Evolutionary conservation across 495 filamentous ascomycete species (phyloP).

Genomic region (Penicillium odoratum): DNA sequence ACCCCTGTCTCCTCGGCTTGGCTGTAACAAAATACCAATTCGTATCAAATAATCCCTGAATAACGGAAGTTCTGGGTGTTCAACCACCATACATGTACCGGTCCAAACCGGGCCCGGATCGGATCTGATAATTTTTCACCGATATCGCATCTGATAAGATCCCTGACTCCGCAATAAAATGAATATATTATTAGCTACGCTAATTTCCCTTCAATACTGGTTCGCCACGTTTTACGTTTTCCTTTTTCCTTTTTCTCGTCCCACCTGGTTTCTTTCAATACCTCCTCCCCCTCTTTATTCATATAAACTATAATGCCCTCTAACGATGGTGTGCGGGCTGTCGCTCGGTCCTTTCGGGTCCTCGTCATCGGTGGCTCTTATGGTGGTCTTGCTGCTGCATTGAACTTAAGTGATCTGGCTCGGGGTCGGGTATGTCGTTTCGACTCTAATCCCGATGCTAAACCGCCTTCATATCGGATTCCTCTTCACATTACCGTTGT

Average conservation of each 20-base stretch:
- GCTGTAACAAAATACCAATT: neutral
- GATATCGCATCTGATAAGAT: slow-evolving; percentile 28
- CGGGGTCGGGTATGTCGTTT: slow-evolving; percentile 43
- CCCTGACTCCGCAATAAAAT: neutral
- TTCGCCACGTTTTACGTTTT: neutral
- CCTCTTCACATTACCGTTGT: slow-evolving; percentile 64
- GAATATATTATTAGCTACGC: slow-evolving; percentile 4
- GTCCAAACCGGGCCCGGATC: slow-evolving; percentile 3
- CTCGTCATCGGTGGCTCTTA: slow-evolving; percentile 66
- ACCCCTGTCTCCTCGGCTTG: neutral
- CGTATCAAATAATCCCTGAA: neutral
- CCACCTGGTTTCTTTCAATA: neutral
- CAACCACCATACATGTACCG: neutral
- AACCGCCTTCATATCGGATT: slow-evolving; percentile 35
- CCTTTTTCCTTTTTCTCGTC: neutral
- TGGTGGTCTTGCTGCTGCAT: slow-evolving; percentile 57
- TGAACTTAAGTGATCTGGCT: slow-evolving; percentile 62
- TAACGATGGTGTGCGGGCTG: slow-evolving; percentile 28
- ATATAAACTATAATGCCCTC: slow-evolving; percentile 29
- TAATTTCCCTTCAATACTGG: neutral
- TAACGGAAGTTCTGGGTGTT: neutral
- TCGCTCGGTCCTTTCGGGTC: slow-evolving; percentile 38
- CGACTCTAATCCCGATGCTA: slow-evolving; percentile 27
- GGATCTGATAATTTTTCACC: slow-evolving; percentile 17
- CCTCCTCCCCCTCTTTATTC: neutral